Evolutionary conservation across 768 basidiomycete species (phyloP).

Genomic region (Strobilomyces echinocephalus): DNA sequence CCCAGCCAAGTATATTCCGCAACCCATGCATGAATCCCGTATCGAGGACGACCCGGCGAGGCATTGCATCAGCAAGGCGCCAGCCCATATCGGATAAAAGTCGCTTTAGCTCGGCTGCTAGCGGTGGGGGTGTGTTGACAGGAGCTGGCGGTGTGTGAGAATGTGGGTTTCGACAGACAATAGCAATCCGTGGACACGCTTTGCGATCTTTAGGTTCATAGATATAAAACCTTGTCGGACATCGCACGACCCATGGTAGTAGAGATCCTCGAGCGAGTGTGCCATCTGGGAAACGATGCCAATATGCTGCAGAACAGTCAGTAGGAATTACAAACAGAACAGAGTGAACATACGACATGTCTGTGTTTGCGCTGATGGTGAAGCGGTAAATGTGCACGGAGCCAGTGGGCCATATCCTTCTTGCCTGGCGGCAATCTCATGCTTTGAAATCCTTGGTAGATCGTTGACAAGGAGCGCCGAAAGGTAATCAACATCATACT

Average conservation of each 20-base stretch:
- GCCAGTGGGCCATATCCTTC: not conserved
- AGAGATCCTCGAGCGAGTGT: not conserved
- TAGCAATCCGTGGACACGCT: not conserved
- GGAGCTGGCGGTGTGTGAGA: conserved; percentile 2
- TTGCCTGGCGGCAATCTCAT: not conserved
- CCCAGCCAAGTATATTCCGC: not conserved
- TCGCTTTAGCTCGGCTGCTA: not conserved
- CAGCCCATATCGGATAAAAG: not conserved
- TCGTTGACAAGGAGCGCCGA: not conserved
- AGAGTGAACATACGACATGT: not conserved
- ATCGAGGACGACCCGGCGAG: not conserved
- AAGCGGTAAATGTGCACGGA: not conserved
- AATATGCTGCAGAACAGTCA: not conserved
- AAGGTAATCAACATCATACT: conserved; percentile 1
- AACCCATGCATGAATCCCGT: not conserved
- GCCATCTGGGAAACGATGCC: not conserved
- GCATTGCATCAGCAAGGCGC: conserved; percentile 3
- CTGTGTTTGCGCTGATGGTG: not conserved
- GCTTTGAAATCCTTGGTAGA: not conserved
- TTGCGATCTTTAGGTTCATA: not conserved
- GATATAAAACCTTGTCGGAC: not conserved
- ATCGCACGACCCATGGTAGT: not conserved
- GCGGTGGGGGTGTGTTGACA: not conserved
- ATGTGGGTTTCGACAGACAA: conserved; percentile 10
- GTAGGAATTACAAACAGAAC: not conserved